phyloP scores from a whole-genome alignment of 345 rosid genomes.

The Corymbia maculata region DNA sequence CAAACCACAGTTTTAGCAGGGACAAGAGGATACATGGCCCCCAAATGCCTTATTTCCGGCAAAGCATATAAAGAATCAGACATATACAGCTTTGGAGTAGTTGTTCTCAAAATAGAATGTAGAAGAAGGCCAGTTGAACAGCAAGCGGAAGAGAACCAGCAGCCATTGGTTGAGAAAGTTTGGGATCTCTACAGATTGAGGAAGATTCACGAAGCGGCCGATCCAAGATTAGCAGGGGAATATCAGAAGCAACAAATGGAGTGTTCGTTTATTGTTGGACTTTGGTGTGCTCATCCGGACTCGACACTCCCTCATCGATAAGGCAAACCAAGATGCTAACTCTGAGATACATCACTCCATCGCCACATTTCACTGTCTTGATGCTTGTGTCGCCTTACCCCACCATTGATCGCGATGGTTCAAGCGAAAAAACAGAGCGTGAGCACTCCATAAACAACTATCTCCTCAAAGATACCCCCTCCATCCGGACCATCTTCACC shows the following conservation, averaged over 20 bases:
- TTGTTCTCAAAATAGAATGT: slow-evolving; percentile 19
- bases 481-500: not conserved
- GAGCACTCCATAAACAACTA: not conserved
- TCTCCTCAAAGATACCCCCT: not conserved
- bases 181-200: slow-evolving; percentile 7
- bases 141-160: not conserved
- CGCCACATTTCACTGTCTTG: not conserved
- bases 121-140: slow-evolving; percentile 5
- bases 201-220: not conserved
- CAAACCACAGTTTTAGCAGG: slow-evolving; percentile 21
- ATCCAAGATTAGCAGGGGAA: not conserved
- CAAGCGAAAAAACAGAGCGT: not conserved
- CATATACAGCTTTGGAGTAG: slow-evolving; percentile 29
- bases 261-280: slow-evolving; percentile 6
- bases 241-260: slow-evolving; percentile 4
- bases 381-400: not conserved
- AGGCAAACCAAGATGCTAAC: not conserved
- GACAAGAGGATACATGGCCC: slow-evolving; percentile 25
- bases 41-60: slow-evolving; percentile 5
- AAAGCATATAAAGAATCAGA: slow-evolving; percentile 25
- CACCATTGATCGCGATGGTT: not conserved
- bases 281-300: slow-evolving; percentile 12
- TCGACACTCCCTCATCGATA: not conserved
- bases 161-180: slow-evolving; percentile 1
- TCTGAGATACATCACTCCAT: not conserved